These are phyloP conservation scores for Purshia tridentata DNA, from an alignment of 306 rosid species.

Conservation along the genomic window DNA sequence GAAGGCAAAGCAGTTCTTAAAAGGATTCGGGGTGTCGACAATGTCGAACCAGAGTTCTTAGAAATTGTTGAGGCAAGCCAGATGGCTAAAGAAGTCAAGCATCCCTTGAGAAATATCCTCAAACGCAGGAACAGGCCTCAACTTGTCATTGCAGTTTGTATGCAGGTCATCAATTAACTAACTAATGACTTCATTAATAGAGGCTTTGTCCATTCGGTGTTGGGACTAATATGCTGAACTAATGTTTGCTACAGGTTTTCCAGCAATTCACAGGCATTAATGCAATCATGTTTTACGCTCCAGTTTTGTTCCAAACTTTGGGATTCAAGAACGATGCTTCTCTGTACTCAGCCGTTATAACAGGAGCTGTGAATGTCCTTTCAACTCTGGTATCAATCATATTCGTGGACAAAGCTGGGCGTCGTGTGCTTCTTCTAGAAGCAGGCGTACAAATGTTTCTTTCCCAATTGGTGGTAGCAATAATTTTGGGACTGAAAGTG, in stretches of 20 bases:
- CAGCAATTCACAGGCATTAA: conserved; percentile 84
- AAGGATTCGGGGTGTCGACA: conserved; percentile 53
- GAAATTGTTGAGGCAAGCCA: conserved; percentile 52
- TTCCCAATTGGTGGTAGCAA: conserved; percentile 60
- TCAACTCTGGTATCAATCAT: conserved; percentile 66
- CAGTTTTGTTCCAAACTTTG: conserved; percentile 61
- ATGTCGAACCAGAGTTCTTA: conserved; percentile 47
- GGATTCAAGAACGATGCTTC: conserved; percentile 67
- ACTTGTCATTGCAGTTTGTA: conserved; percentile 33
- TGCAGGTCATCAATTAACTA: conserved; percentile 39
- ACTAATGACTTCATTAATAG: neutral
- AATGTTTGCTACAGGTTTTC: conserved; percentile 30
- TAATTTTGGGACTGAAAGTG: conserved; percentile 50
- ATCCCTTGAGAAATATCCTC: conserved; percentile 39
- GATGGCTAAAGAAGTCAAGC: conserved; percentile 40
- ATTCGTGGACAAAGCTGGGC: conserved; percentile 60
- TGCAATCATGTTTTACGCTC: conserved; percentile 88
- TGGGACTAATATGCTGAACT: no score
- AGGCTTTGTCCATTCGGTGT: no score
- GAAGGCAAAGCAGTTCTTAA: conserved; percentile 47
- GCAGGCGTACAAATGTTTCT: conserved; percentile 75
- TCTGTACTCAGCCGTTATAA: conserved; percentile 67
- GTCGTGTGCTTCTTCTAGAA: conserved; percentile 52
- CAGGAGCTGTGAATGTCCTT: conserved; percentile 62
- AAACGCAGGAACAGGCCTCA: conserved; percentile 58